Conservation (phyloP, 495 filamentous ascomycete species). For the Symbiotaphrina buchneri region DNA sequence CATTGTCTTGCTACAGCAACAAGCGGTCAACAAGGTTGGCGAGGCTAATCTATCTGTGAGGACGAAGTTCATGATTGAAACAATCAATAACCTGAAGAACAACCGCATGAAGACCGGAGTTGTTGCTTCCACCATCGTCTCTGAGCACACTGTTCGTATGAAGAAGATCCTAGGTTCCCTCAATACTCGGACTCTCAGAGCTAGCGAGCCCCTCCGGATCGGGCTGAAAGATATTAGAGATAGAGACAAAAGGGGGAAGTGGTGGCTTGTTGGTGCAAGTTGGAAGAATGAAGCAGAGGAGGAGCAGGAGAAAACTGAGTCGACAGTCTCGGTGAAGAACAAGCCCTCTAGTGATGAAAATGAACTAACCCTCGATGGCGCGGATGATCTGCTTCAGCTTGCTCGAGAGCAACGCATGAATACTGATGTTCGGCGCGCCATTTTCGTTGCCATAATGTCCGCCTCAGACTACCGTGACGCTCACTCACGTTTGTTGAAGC, state of each 20-base stretch:
- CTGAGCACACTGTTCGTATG: slow-evolving; percentile 67
- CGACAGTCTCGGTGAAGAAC: not conserved
- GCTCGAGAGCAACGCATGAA: slow-evolving; percentile 83
- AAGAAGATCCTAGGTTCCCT: slow-evolving; percentile 58
- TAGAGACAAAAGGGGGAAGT: slow-evolving; percentile 74
- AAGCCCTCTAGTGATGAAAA: slow-evolving; percentile 14
- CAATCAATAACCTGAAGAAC: slow-evolving; percentile 83
- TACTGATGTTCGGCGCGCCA: slow-evolving; percentile 75
- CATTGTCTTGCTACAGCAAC: slow-evolving; percentile 62
- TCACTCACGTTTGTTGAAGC: slow-evolving; percentile 49
- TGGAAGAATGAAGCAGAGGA: slow-evolving; percentile 32
- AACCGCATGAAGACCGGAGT: slow-evolving; percentile 62
- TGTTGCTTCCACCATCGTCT: slow-evolving; percentile 33
- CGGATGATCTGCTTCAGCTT: slow-evolving; percentile 45
- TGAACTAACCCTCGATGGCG: slow-evolving; percentile 13
- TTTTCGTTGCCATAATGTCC: slow-evolving; percentile 82
- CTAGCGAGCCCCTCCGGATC: slow-evolving; percentile 62
- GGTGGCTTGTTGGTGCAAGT: slow-evolving; percentile 93
- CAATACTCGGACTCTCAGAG: slow-evolving; percentile 41
- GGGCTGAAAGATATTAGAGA: slow-evolving; percentile 60
- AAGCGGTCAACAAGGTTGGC: slow-evolving; percentile 37
- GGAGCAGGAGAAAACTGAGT: not conserved
- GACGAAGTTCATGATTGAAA: slow-evolving; percentile 96
- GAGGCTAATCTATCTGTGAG: slow-evolving; percentile 59
- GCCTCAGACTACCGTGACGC: slow-evolving; percentile 72